A percentile compares a stretch with the other conserved stretches of the same genome.
phyloP scores from a whole-genome alignment of 306 rosid species.

The Mimosa bimucronata region DNA sequence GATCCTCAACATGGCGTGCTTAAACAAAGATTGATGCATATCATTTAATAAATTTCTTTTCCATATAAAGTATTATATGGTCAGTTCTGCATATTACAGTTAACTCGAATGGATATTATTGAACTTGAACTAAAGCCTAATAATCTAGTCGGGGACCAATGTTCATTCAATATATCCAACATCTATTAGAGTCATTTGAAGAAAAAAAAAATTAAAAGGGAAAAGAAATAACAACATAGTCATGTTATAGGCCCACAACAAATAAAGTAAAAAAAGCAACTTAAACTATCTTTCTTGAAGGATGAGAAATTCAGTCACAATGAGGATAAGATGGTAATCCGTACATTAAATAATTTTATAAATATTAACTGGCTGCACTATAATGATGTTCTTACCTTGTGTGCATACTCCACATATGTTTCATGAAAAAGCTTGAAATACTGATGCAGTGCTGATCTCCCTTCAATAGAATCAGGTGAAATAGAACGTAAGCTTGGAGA shows the following conservation, averaged over 20 bases:
- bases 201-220: background rate
- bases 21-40: no score
- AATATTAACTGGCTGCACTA: conserved; percentile 8
- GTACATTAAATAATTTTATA: background rate
- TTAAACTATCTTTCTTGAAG: background rate
- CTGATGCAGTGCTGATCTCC: conserved; percentile 85
- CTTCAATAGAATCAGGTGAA: conserved; percentile 92
- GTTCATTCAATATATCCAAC: background rate
- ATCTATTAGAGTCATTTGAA: background rate
- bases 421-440: conserved; percentile 95
- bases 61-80: conserved; percentile 2
- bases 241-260: conserved; percentile 7
- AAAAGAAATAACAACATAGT: conserved; percentile 12
- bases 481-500: conserved; percentile 76
- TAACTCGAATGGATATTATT: conserved; percentile 17
- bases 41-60: conserved; percentile 23
- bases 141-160: conserved; percentile 30
- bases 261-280: conserved; percentile 17
- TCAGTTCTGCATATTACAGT: conserved; percentile 17
- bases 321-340: conserved; percentile 5
- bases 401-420: conserved; percentile 93
- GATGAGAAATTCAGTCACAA: conserved; percentile 5
- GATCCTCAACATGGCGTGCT: conserved; percentile 25
- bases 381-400: conserved; percentile 64
- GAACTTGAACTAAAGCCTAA: conserved; percentile 22